Conservation (phyloP, 2,329 filamentous ascomycete species). For the Talaromyces sp. region DNA sequence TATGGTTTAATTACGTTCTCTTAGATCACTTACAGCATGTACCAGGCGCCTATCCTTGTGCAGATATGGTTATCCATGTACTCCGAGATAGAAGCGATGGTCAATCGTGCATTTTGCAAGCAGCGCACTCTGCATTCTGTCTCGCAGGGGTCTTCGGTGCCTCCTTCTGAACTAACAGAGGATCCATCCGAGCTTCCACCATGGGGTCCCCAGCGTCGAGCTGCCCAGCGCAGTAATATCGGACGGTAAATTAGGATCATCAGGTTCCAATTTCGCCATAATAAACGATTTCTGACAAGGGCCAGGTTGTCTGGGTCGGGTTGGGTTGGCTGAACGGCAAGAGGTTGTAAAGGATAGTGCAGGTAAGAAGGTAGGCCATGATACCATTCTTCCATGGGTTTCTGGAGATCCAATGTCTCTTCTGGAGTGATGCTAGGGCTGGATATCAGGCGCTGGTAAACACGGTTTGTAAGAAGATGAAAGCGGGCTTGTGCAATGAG, state of each 20-base stretch:
- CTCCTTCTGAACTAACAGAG: slow-evolving; percentile 26
- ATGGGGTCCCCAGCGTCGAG: slow-evolving; percentile 36
- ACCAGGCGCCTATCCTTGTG: slow-evolving; percentile 48
- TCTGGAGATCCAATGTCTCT: slow-evolving; percentile 45
- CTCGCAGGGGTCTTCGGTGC: slow-evolving; percentile 41
- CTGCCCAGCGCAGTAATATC: slow-evolving; percentile 46
- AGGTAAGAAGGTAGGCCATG: slow-evolving; percentile 45
- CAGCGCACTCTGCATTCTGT: slow-evolving; percentile 43
- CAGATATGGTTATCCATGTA: slow-evolving; percentile 45
- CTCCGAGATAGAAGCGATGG: slow-evolving; percentile 46
- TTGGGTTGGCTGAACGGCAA: slow-evolving; percentile 26
- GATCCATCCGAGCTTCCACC: slow-evolving; percentile 19
- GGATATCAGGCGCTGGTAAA: slow-evolving; percentile 50
- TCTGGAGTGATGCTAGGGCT: slow-evolving; percentile 44
- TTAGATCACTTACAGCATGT: slow-evolving; percentile 39
- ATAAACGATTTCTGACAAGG: slow-evolving; percentile 42
- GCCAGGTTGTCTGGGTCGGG: slow-evolving; percentile 41
- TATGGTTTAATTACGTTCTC: not conserved
- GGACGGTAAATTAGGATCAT: slow-evolving; percentile 49
- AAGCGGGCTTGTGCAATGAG: slow-evolving; percentile 47
- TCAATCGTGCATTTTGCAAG: slow-evolving; percentile 44
- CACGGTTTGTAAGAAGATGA: slow-evolving; percentile 47
- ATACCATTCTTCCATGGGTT: slow-evolving; percentile 48
- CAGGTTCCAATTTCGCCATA: slow-evolving; percentile 50
- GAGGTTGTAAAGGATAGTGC: slow-evolving; percentile 32